Conservation (phyloP, 257 asterid genomes). For the Solanum acaule region DNA sequence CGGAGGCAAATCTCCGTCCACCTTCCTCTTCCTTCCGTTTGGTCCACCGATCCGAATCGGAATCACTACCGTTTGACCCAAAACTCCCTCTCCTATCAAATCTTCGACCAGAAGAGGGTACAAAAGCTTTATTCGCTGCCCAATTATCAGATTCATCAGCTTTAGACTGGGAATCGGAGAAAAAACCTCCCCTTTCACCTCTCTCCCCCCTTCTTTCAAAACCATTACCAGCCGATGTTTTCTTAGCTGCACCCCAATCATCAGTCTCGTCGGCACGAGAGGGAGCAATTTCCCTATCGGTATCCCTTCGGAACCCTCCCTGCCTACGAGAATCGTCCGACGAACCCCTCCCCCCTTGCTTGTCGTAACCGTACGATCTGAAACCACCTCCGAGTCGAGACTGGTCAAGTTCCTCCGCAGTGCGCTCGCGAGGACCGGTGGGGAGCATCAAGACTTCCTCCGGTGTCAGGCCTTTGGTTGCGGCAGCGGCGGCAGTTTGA, state of each 20-base stretch:
- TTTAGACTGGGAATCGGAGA: constrained; percentile 71
- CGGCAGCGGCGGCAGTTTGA: constrained; percentile 5
- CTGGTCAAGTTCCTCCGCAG: constrained; percentile 79
- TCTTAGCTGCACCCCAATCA: constrained; percentile 77
- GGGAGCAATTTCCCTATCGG: constrained; percentile 35
- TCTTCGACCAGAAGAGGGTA: constrained; percentile 56
- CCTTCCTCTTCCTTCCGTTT: constrained; percentile 72
- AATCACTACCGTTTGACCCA: constrained; percentile 51
- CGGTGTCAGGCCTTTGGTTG: constrained; percentile 31
- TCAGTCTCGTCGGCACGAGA: constrained; percentile 92
- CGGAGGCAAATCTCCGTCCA: neutral
- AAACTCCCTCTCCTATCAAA: constrained; percentile 56
- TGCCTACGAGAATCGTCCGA: constrained; percentile 63
- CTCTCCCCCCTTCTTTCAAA: constrained; percentile 66
- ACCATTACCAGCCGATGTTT: constrained; percentile 28
- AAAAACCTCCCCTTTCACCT: constrained; percentile 72
- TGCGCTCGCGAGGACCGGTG: constrained; percentile 73
- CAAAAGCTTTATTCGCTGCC: constrained; percentile 66
- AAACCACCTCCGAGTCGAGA: constrained; percentile 63
- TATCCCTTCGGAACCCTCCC: constrained; percentile 55
- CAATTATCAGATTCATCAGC: constrained; percentile 89
- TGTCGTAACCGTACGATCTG: constrained; percentile 49
- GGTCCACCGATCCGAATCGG: constrained; percentile 65
- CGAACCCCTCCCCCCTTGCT: constrained; percentile 29
- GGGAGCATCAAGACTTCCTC: constrained; percentile 57